Conservation (phyloP, 495 filamentous ascomycete genomes). For the Lasiosphaeriaceae sp. region DNA sequence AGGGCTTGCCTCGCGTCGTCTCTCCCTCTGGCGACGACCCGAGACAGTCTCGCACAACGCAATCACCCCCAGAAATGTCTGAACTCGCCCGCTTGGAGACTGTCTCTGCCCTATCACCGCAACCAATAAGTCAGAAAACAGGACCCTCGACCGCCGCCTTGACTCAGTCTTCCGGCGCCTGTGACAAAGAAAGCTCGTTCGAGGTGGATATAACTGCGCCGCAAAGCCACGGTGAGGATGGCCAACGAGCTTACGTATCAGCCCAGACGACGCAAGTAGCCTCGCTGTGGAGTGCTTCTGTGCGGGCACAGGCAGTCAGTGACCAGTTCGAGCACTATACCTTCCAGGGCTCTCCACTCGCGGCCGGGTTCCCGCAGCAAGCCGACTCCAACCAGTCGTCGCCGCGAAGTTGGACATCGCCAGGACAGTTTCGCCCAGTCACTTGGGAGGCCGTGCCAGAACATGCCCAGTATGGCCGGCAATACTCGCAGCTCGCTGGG, state of each 20-base stretch:
- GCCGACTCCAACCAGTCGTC: conserved; percentile 21
- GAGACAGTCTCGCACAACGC: background rate
- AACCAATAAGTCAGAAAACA: conserved; percentile 5
- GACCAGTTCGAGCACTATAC: conserved; percentile 26
- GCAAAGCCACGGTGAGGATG: conserved; percentile 4
- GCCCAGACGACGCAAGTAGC: conserved; percentile 4
- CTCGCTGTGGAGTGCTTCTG: conserved; percentile 16
- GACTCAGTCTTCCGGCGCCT: background rate
- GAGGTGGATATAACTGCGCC: conserved; percentile 2
- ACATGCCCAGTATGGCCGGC: conserved; percentile 4
- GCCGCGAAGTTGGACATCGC: conserved; percentile 27
- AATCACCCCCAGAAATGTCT: conserved; percentile 9
- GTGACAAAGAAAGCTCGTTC: conserved; percentile 5
- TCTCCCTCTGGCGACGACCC: background rate
- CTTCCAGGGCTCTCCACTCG: conserved; percentile 20
- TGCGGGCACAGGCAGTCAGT: conserved; percentile 12
- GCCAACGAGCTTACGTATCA: conserved; percentile 11
- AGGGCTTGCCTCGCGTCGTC: background rate
- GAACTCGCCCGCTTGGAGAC: conserved; percentile 9
- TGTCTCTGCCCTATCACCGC: conserved; percentile 9
- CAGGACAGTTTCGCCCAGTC: conserved; percentile 20
- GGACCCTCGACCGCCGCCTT: background rate
- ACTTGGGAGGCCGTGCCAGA: conserved; percentile 15
- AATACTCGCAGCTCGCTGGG: conserved; percentile 6
- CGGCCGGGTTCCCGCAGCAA: conserved; percentile 8